A percentile compares a stretch with the other conserved stretches of the same genome.
Conservation (phyloP, 805 yeast genomes). For the Ogataea glucozyma region DNA sequence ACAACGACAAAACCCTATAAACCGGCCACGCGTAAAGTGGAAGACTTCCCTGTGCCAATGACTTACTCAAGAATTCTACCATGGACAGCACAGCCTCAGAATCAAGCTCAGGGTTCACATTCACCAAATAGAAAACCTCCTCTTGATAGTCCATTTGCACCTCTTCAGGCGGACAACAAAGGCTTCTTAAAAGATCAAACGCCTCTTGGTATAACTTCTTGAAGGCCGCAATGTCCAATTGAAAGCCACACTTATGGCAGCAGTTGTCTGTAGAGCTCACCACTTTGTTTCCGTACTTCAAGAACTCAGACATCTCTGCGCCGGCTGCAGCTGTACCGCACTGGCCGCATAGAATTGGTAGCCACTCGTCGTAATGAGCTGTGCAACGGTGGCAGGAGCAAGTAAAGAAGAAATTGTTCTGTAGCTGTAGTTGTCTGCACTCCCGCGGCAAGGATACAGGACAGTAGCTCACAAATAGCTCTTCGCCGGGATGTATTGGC, state of each 20-base stretch:
- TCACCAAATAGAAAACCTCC: constrained; percentile 7
- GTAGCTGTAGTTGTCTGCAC: constrained; percentile 33
- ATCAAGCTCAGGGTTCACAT: constrained; percentile 3
- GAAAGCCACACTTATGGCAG: neutral
- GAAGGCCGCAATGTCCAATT: neutral
- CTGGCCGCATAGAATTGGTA: constrained; percentile 29
- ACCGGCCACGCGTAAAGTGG: constrained; percentile 29
- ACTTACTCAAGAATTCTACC: neutral
- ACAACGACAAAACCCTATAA: constrained; percentile 11
- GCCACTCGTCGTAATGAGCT: constrained; percentile 28
- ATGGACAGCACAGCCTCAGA: constrained; percentile 3
- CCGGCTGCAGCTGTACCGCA: constrained; percentile 25
- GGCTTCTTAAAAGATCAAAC: constrained; percentile 6
- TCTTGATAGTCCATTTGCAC: constrained; percentile 1
- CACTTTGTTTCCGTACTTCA: constrained; percentile 7
- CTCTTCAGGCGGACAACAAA: constrained; percentile 11
- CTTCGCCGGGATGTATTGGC: constrained; percentile 26
- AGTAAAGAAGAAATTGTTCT: constrained; percentile 33
- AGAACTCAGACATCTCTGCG: constrained; percentile 9
- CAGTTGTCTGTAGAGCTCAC: constrained; percentile 5
- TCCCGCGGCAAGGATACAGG: constrained; percentile 31
- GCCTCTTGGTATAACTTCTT: neutral
- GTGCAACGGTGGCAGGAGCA: constrained; percentile 38
- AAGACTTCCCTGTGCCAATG: constrained; percentile 5
- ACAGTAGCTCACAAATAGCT: constrained; percentile 36